A percentile compares a stretch with the other conserved stretches of the same genome.
These are phyloP conservation scores for Eucalyptus caleyi DNA, from an alignment of 345 rosid species.

Conservation along the genomic window DNA sequence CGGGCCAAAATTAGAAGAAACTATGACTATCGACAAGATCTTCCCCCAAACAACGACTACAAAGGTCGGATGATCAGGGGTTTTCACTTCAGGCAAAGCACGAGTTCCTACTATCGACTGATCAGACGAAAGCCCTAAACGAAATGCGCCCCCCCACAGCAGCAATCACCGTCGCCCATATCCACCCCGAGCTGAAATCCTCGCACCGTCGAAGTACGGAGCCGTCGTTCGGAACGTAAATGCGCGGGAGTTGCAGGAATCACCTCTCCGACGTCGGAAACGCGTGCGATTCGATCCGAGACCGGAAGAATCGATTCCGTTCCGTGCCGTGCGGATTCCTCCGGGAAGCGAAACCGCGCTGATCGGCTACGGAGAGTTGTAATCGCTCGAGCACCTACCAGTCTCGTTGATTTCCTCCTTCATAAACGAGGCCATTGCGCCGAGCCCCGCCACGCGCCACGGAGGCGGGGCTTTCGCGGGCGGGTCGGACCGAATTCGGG, in stretches of 20 bases:
- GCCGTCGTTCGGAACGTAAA: too few relatives aligned
- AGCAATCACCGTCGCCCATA: too few relatives aligned
- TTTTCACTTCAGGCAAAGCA: too few relatives aligned
- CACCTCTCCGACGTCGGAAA: neutral
- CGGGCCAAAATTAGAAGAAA: too few relatives aligned
- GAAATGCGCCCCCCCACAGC: too few relatives aligned
- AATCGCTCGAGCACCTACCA: neutral
- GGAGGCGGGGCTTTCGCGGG: neutral
- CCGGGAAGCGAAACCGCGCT: neutral
- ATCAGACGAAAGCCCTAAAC: too few relatives aligned
- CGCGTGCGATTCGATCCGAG: neutral
- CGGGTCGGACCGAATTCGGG: neutral
- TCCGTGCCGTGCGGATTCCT: fast-evolving
- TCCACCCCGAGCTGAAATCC: too few relatives aligned
- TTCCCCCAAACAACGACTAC: too few relatives aligned
- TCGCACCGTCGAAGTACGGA: too few relatives aligned
- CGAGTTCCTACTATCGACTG: too few relatives aligned
- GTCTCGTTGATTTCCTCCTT: neutral
- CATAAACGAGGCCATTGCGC: neutral
- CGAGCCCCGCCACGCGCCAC: neutral
- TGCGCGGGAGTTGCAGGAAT: neutral
- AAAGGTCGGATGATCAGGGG: too few relatives aligned
- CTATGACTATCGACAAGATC: too few relatives aligned
- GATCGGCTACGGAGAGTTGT: neutral
- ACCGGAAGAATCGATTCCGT: neutral